Base-by-base conservation (phyloP, 2,329 filamentous ascomycete genomes). In the Cladobotryum protrusum region DNA sequence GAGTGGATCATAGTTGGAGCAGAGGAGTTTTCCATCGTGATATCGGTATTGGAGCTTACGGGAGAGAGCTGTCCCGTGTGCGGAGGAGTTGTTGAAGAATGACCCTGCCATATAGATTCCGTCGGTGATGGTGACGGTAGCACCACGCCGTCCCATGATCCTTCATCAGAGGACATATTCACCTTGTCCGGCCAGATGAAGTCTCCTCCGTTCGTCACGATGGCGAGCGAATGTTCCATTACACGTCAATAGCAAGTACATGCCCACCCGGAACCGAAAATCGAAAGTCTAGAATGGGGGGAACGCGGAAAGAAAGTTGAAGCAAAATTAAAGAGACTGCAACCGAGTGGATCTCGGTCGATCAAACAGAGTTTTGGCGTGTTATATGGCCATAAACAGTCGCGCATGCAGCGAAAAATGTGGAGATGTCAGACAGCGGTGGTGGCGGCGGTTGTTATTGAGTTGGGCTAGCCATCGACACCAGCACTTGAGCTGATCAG, bases 41-140 rank as follows among this genome's bases (percentile, higher is more conserved):
- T 63, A 39, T 78, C 74, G 61, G 76, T 68, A 53, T 69, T 72
- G 51, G 73, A 73, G 63, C 77, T 80, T 57, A 75, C 68, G 37
- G 77, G 77, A 35, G 78, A 81, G 49, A 79, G 62, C 56, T 78
- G 77, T 40, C 74, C 73, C 12, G 69, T 68, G 34, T 70, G 70
- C 44, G 68, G 59, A 49, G 69, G 67, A 39, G 54, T 52, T 33
- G 54, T 53, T 45, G 56, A 56, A 15, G 56, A 52, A 19, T 55
- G 46, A 12, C 56, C 52, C 45, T 60, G 58, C 66, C 66, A 67
- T 12, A 58, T 41, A 24, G 61, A 48, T 17, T 65, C 65, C 43
- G 60, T 63, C 18, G 63, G 59, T 15, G 67, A 68, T 15, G 67
- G 61, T 5, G 67, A 64, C 35, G 57, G 63, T 50, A 63, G 54